Percentiles rank a stretch among this genome's conserved stretches.
These are phyloP conservation scores for Paecilomyces sp. DNA, from an alignment of 2,329 filamentous ascomycete genomes.

Conservation along the genomic window DNA sequence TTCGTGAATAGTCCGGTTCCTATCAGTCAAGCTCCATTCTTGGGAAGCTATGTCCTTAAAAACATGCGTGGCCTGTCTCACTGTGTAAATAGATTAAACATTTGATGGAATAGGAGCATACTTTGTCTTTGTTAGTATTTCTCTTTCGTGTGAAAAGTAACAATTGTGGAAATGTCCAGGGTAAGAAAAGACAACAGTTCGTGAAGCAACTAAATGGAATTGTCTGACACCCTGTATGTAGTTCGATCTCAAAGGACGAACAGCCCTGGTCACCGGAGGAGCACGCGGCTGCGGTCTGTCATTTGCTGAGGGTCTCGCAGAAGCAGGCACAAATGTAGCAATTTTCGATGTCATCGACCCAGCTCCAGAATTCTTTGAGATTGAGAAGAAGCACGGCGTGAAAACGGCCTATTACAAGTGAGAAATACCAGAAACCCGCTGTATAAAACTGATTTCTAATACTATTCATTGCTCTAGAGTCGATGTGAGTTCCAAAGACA, in stretches of 20 bases:
- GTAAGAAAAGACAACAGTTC: background rate
- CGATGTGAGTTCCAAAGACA: slow-evolving; percentile 31
- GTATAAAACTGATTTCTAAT: background rate
- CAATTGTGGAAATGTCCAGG: background rate
- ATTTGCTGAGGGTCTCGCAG: slow-evolving; percentile 38
- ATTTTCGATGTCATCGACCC: slow-evolving; percentile 42
- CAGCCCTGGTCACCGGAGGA: slow-evolving; percentile 42
- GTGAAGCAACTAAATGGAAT: background rate
- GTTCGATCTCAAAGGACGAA: slow-evolving; percentile 45
- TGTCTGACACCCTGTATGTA: slow-evolving; percentile 16
- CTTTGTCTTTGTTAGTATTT: no score
- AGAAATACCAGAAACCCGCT: background rate
- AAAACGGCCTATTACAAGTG: slow-evolving; percentile 35
- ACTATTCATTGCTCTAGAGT: slow-evolving; percentile 16
- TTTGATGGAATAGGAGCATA: no score
- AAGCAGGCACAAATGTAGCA: slow-evolving; percentile 40
- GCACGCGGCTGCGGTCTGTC: slow-evolving; percentile 40
- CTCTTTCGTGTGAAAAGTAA: no score
- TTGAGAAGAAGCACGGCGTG: slow-evolving; percentile 36
- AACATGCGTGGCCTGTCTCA: background rate
- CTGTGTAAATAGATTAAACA: no score
- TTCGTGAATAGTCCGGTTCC: background rate
- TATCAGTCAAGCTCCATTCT: background rate
- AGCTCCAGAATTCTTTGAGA: slow-evolving; percentile 29
- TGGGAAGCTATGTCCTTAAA: background rate